Evolutionary conservation across 192 early-diverging fungal genomes (phyloP), one percentile per base, ranked within the genome.

Genomic region (Chytriomyces sp.): DNA sequence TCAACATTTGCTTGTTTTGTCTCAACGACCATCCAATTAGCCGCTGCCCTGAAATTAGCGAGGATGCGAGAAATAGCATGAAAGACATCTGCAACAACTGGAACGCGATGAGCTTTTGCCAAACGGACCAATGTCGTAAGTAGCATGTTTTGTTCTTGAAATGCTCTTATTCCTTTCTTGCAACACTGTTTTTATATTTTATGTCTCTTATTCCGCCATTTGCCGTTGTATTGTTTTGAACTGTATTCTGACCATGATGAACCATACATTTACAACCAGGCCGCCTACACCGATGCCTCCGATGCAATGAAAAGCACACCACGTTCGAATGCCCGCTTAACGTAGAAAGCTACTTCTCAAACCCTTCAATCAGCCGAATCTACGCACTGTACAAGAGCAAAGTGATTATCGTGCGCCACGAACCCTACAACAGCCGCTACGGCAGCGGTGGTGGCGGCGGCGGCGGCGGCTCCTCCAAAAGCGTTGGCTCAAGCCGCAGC

Each of bases 1-100:
- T 75, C 61, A 75, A 75, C 44, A 75, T 75, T 65, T 75, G 73
- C 49, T 46, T 75, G 10, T 75, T 66, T 50, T 75, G 73, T 66
- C 35, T 75, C 45, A 64, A 64, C 1, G 73, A 75, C 45, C 73
- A 75, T 66, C 45, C 73, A 7, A 66, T 75, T 10, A 75, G 10
- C 48, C 24, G 63, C 24, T 75, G 73, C 61, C 62, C 73, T 35
- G 73, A 75, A 50, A 66, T 75, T 5, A 75, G 73, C 50, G 73
- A 75, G 20, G 63, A 75, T 43, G 73, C n/a, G 16, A 23, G 73
- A 20, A 75, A 64, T 35, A 57, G 66, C 20, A 65, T 65, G 73
- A 75, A 75, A 43, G 73, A 75, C 46, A 64, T 75, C 11, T 75
- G 73, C 45, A 75, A 75, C 49, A 75, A 75, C 35, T 75, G 73